Evolutionary conservation across 805 yeast species (phyloP), one percentile per base, ranked within the genome.

Genomic region (Wickerhamiella bombiphila): DNA sequence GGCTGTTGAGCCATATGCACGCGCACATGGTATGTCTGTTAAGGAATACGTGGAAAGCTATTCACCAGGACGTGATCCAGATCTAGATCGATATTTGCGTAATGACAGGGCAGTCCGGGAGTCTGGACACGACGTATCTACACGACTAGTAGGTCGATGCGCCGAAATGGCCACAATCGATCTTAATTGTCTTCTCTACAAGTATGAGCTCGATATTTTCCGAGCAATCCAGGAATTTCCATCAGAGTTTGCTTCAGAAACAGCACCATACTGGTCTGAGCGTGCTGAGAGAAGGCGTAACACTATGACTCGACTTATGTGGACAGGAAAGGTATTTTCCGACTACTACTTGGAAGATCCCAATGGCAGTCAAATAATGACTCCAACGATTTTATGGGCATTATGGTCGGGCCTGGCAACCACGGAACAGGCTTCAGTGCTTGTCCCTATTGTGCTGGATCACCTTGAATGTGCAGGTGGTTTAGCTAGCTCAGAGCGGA

Each of bases 41-140:
- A 76, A 72, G 32, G 77, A 75, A 34, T 82, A 83, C 54, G 72
- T 77, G 44, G 58, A 66, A 32, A 64, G 66, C 51, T 91, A 88
- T 61, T 83, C 86, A 51, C 56, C 62, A 29, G 76, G 78, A 3
- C 57, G 63, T 36, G 95, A 82, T 52, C 93, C 94, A 1, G 73
- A 65, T n/a, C 64, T 88, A 42, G 97, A 91, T 52, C 85, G 74
- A 44, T 88, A 81, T 55, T 81, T 88, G 55, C 57, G 80, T 35
- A 94, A 88, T 53, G 98, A 88, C 56, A 66, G 96, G 41, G 96
- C 93, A 1, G 93, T 88, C 8, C 71, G 98, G 54, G 98, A 88
- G 59, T 76, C 91, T 22, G 98, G 98, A 1, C 97, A 91, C 55
- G 98, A 88, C 55, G 91, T 97, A 0, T 68, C 88, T 2, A 83